Base-by-base conservation (phyloP, 495 filamentous ascomycete genomes). In the Alectoria sarmentosa region DNA sequence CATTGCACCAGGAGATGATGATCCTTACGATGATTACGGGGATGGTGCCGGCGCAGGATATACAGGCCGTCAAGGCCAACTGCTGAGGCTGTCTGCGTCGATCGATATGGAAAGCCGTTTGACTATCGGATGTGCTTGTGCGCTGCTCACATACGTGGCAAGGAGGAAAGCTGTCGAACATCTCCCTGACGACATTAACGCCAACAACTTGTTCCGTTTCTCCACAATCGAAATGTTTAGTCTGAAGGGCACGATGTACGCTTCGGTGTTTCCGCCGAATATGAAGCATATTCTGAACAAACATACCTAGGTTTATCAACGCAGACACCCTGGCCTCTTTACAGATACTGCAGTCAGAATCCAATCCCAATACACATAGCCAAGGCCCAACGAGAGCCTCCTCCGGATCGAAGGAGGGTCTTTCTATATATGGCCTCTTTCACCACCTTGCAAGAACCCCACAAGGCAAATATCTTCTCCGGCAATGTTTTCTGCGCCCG, bases 341-440 rank as follows among this genome's bases (percentile, higher is more conserved):
- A 32, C 92, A 98, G 67, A 90, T 98, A 19, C 76, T 97, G 42
- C 88, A 89, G 60, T 84, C 87, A 8, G 92, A 97, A 69, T 86
- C 84, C 23, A 90, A 94, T 74, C 92, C 92, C 11, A 90, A 92
- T 65, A 85, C 85, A 54, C 88, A 94, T 57, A 90, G 88, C 70
- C 89, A 91, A 74, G 90, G 89, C 2, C 87, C 89, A 17, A 84
- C 81, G 15, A 85, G 76, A 66, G 85, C 82, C 9, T 79, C 82
- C 11, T 87, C 87, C 0, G 87, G 87, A 19, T 83, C 87, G 1
- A 97, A 96, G 72, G 91, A 97, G 73, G 88, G 86, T 11, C 82
- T 97, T n/a, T 96, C 92, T 3, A 75, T 98, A 2, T 95, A 89
- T 67, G 94, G 92, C 6, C 78, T 95, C 17, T 91, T 95, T 66